These are phyloP conservation scores for Nannochloropsis gaditana DNA, from an alignment of 108 stramenopile species.

Conservation along the genomic window DNA sequence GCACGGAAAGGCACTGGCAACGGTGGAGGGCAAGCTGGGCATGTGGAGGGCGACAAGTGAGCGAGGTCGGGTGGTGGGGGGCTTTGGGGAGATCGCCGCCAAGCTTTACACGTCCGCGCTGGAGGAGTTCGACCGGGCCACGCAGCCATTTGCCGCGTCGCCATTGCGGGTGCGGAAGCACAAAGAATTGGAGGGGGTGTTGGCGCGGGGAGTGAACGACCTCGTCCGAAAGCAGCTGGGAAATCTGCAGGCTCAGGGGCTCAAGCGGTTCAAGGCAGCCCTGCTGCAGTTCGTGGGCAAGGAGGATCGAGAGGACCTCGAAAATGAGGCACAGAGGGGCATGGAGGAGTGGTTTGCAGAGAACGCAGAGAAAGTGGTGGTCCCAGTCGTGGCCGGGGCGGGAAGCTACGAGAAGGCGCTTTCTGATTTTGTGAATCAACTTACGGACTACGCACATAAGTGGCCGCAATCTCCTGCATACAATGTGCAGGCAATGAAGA, in stretches of 20 bases:
- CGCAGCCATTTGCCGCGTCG: not conserved
- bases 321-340: conserved; percentile 2
- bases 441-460: not conserved
- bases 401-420: conserved; percentile 3
- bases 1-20: not conserved
- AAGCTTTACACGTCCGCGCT: not conserved
- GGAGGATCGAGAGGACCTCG: not conserved
- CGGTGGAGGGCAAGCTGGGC: not conserved
- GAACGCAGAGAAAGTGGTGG: not conserved
- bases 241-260: not conserved
- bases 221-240: not conserved
- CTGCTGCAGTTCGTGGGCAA: not conserved
- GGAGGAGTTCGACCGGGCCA: not conserved
- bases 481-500: not conserved
- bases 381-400: not conserved
- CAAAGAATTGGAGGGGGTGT: not conserved
- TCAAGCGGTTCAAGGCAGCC: not conserved
- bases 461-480: not conserved
- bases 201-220: conserved; percentile 7
- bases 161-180: not conserved
- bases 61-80: not conserved
- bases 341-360: conserved; percentile 15
- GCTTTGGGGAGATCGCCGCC: not conserved
- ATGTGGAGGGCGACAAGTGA: not conserved
- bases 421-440: not conserved